Percentiles rank a stretch among this genome's conserved stretches.
phyloP scores from a whole-genome alignment of 1,139 yeast species.

The Yamadazyma sp. region DNA sequence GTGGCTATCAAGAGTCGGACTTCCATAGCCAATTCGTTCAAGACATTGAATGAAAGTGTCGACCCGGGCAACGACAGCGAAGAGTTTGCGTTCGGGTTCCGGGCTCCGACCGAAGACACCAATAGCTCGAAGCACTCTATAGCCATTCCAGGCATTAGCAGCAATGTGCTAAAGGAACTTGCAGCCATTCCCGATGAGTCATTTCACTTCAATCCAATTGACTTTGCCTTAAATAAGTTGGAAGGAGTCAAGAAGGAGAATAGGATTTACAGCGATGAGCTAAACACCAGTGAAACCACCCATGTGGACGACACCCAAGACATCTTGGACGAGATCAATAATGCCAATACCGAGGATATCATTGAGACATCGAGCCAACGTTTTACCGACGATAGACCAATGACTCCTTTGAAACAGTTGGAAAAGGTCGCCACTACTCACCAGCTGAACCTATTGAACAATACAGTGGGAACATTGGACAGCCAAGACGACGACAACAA shows the following conservation, averaged over 20 bases:
- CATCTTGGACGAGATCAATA: conserved; percentile 41
- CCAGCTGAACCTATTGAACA: neutral
- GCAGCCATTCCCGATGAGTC: conserved; percentile 83
- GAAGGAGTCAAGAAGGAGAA: conserved; percentile 57
- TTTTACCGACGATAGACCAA: conserved; percentile 27
- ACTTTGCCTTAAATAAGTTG: conserved; percentile 68
- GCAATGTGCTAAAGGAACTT: conserved; percentile 62
- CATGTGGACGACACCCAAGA: conserved; percentile 35
- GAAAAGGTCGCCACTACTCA: conserved; percentile 1
- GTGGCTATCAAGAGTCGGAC: conserved; percentile 25
- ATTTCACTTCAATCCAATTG: conserved; percentile 62
- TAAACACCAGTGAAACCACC: conserved; percentile 22
- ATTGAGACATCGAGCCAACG: conserved; percentile 25
- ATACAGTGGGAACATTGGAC: conserved; percentile 6
- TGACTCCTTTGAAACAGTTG: conserved; percentile 22
- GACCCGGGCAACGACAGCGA: conserved; percentile 3
- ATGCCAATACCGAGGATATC: conserved; percentile 43
- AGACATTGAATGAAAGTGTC: conserved; percentile 15
- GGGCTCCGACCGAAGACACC: conserved; percentile 7
- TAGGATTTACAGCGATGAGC: conserved; percentile 15
- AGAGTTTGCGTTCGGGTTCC: conserved; percentile 11
- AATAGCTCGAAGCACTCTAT: conserved; percentile 28
- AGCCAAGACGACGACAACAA: conserved; percentile 10
- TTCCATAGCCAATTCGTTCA: conserved; percentile 19
- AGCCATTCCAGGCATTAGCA: conserved; percentile 64